These are phyloP conservation scores for Pythium angustatum DNA, from an alignment of 352 stramenopile genomes.

Conservation along the genomic window DNA sequence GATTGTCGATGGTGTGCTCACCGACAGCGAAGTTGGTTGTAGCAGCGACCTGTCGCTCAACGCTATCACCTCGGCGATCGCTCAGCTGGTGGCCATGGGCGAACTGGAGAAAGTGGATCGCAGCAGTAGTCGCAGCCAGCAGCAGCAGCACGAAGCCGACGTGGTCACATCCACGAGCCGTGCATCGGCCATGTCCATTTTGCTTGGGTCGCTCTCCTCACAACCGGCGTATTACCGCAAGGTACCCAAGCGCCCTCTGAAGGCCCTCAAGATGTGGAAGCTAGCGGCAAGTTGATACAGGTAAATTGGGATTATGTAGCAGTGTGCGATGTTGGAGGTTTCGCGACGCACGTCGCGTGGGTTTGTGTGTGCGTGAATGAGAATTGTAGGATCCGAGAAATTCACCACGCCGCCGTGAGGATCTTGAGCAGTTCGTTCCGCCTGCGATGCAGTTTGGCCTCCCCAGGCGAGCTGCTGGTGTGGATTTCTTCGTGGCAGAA, in stretches of 20 bases:
- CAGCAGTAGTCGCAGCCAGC: not conserved
- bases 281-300: slow-evolving; percentile 14
- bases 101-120: slow-evolving; percentile 50
- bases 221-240: slow-evolving; percentile 55
- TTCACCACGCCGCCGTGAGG: slow-evolving; percentile 36
- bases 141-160: slow-evolving; percentile 25
- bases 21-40: slow-evolving; percentile 3
- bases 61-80: slow-evolving; percentile 58
- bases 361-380: not conserved
- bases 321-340: not conserved
- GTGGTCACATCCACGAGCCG: too few species aligned
- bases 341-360: not conserved
- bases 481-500: slow-evolving; percentile 11
- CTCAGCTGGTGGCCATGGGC: slow-evolving; percentile 49
- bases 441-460: slow-evolving; percentile 21
- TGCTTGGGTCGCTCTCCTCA: slow-evolving; percentile 32
- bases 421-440: slow-evolving; percentile 42
- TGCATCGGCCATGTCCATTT: too few species aligned
- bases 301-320: slow-evolving; percentile 10
- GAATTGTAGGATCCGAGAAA: not conserved
- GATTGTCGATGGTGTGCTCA: slow-evolving; percentile 53
- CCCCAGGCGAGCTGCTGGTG: not conserved
- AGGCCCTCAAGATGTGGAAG: slow-evolving; percentile 76
- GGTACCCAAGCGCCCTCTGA: slow-evolving; percentile 64
- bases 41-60: slow-evolving; percentile 38